Conservation (phyloP, 108 stramenopile genomes). For the Pelagomonas calceolata region DNA sequence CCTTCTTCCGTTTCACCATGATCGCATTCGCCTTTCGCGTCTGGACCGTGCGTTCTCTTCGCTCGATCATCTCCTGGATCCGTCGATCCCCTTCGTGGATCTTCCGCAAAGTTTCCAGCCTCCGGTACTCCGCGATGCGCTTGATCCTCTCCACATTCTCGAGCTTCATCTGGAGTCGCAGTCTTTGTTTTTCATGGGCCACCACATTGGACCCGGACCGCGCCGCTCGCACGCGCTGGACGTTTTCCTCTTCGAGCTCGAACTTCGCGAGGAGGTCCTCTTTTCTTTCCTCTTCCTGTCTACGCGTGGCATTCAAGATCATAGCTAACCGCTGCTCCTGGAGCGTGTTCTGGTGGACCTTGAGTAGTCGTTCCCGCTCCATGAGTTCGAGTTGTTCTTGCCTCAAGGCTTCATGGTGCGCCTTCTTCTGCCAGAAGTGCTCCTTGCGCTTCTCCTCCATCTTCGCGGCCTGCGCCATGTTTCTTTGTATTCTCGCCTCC, state of each 20-base stretch:
- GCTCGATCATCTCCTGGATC: constrained; percentile 36
- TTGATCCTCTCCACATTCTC: constrained; percentile 56
- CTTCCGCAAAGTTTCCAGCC: constrained; percentile 50
- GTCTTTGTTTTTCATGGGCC: constrained; percentile 28
- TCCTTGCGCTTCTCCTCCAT: constrained; percentile 29
- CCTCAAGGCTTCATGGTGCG: constrained; percentile 19
- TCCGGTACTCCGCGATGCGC: constrained; percentile 52
- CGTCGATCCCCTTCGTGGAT: constrained; percentile 40
- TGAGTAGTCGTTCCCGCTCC: constrained; percentile 20
- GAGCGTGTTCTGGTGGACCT: constrained; percentile 16
- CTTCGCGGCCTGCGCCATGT: background rate
- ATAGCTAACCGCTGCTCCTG: constrained; percentile 24
- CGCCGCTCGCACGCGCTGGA: constrained; percentile 13
- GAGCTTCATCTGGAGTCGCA: constrained; percentile 48
- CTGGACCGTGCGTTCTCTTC: constrained; percentile 19
- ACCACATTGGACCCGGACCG: constrained; percentile 16
- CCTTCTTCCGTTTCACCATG: constrained; percentile 15
- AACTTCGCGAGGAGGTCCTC: constrained; percentile 31
- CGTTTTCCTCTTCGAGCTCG: constrained; percentile 32
- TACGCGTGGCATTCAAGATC: constrained; percentile 19
- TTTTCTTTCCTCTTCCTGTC: constrained; percentile 43
- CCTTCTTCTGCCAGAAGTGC: constrained; percentile 26
- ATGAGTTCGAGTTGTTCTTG: constrained; percentile 13
- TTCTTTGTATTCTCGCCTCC: background rate
- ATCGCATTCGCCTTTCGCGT: constrained; percentile 5